Conservation (phyloP, 1,284 basidiomycete genomes). For the Singerocomus rubriflavus region DNA sequence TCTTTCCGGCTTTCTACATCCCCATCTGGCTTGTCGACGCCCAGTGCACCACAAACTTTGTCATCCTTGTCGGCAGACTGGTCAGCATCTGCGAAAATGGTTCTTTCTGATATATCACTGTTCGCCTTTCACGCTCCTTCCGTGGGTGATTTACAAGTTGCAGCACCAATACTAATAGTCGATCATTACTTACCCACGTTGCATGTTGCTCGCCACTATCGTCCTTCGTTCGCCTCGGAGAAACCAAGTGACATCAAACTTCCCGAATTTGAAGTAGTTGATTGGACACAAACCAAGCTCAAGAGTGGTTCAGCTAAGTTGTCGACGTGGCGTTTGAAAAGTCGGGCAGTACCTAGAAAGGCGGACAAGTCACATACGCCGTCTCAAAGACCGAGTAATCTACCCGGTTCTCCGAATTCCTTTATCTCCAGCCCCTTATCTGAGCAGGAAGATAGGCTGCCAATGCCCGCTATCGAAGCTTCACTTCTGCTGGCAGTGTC, state of each 20-base stretch:
- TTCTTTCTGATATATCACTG: slow-evolving; percentile 49
- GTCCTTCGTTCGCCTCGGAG: slow-evolving; percentile 35
- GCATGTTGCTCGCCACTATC: slow-evolving; percentile 41
- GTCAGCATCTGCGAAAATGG: slow-evolving; percentile 31
- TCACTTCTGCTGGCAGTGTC: slow-evolving; percentile 6
- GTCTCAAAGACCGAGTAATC: slow-evolving; percentile 11
- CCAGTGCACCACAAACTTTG: slow-evolving; percentile 7
- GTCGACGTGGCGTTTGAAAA: slow-evolving; percentile 57
- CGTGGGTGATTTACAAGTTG: slow-evolving; percentile 29
- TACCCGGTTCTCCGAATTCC: slow-evolving; percentile 26
- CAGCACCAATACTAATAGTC: slow-evolving; percentile 61
- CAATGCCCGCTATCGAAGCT: slow-evolving; percentile 18
- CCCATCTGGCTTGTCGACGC: slow-evolving; percentile 1
- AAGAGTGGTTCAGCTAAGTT: slow-evolving; percentile 47
- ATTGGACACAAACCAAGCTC: slow-evolving; percentile 56
- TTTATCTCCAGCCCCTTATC: slow-evolving; percentile 20
- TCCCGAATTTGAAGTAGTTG: slow-evolving; percentile 54
- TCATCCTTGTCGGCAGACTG: slow-evolving; percentile 4
- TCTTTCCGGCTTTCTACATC: slow-evolving; percentile 26
- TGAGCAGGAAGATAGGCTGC: slow-evolving; percentile 16
- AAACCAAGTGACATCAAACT: slow-evolving; percentile 31
- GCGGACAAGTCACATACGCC: slow-evolving; percentile 18
- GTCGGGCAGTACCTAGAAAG: slow-evolving; percentile 14
- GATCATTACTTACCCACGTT: slow-evolving; percentile 57
- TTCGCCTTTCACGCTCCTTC: slow-evolving; percentile 43